phyloP scores from a whole-genome alignment of 2,329 filamentous ascomycete genomes.

The Fusarium sp. region DNA sequence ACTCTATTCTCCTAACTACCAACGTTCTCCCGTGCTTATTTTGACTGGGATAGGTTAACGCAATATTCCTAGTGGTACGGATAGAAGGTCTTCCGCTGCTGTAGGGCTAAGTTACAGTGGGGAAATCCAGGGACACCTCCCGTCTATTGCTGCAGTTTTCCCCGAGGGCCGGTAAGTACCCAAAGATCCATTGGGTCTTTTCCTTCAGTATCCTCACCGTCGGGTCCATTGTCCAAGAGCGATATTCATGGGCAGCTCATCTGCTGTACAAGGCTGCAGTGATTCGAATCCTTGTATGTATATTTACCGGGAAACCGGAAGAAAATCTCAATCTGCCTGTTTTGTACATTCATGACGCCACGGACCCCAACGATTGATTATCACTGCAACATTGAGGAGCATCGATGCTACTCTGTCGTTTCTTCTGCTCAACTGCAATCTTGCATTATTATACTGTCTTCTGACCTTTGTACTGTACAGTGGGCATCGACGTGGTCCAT shows the following conservation, averaged over 20 bases:
- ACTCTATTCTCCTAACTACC: background rate
- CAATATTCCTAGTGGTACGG: background rate
- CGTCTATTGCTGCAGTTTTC: background rate
- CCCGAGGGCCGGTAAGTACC: background rate
- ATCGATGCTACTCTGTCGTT: background rate
- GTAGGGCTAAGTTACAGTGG: slow-evolving; percentile 15
- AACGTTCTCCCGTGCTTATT: background rate
- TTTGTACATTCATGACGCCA: slow-evolving; percentile 22
- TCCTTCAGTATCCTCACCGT: background rate
- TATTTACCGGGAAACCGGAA: slow-evolving; percentile 8
- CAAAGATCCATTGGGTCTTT: background rate
- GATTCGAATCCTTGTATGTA: background rate
- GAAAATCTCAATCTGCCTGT: slow-evolving; percentile 7
- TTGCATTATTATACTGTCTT: background rate
- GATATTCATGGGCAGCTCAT: background rate
- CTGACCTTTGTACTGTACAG: background rate
- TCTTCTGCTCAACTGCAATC: background rate
- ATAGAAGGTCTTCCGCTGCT: background rate
- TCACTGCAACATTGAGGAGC: background rate
- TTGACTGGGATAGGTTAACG: background rate
- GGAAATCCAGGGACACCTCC: slow-evolving; percentile 1
- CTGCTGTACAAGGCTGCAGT: background rate
- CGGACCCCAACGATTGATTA: background rate
- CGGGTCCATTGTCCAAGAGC: background rate
- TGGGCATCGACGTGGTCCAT: background rate